A percentile compares a stretch with the other conserved stretches of the same genome.
phyloP scores from a whole-genome alignment of 2,329 filamentous ascomycete species.

The Fusarium pseudonygamai region DNA sequence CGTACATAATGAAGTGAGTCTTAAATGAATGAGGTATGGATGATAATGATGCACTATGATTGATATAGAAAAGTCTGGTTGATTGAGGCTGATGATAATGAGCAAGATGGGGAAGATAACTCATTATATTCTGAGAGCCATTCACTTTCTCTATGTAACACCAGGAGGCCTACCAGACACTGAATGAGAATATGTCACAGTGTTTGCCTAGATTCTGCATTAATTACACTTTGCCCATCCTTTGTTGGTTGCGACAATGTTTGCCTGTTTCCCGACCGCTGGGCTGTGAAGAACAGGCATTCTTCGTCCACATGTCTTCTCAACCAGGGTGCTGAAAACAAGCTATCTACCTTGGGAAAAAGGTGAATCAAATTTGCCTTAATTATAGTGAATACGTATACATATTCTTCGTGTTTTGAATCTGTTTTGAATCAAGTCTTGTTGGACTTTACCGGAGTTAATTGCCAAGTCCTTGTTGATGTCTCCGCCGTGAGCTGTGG shows the following conservation, averaged over 20 bases:
- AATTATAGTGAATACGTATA: not conserved
- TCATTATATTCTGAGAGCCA: not conserved
- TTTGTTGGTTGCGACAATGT: slow-evolving; percentile 2
- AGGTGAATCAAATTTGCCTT: rapidly evolving
- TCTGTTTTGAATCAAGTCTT: not conserved
- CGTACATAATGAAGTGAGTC: not conserved
- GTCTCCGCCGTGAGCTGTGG: slow-evolving; percentile 1
- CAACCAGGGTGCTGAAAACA: not conserved
- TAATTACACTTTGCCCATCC: slow-evolving; percentile 25
- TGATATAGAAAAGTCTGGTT: rapidly evolving
- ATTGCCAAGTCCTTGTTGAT: not conserved
- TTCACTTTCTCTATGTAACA: not conserved
- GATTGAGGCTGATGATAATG: not conserved
- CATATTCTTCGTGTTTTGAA: not conserved
- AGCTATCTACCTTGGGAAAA: not conserved
- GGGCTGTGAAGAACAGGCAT: slow-evolving; percentile 6
- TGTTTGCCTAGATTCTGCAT: not conserved
- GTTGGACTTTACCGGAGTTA: not conserved
- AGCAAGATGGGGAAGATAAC: not conserved
- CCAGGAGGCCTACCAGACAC: not conserved
- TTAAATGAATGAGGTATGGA: not conserved
- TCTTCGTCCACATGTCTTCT: not conserved
- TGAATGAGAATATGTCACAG: not conserved
- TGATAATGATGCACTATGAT: rapidly evolving
- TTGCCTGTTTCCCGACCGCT: not conserved